phyloP scores from a whole-genome alignment of 257 asterid species.

The Jasminum sambac region DNA sequence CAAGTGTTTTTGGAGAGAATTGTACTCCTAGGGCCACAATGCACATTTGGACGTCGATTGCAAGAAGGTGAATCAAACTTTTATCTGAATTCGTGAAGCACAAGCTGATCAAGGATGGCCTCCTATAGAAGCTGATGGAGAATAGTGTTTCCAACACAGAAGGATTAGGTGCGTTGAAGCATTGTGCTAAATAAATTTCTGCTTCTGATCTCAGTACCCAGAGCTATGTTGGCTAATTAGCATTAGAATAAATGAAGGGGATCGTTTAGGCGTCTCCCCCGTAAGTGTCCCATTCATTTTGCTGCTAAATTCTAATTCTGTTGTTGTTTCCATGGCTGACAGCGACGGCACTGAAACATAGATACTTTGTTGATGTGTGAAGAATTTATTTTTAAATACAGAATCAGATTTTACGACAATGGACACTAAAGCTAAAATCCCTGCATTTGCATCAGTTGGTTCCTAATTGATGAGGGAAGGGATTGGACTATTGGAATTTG shows the following conservation, averaged over 20 bases:
- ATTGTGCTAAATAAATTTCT: not conserved
- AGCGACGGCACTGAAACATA: not conserved
- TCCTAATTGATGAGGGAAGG: not conserved
- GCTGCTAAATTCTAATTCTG: not conserved
- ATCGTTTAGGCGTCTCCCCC: too few species aligned
- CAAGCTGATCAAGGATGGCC: constrained; percentile 91
- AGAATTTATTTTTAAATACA: not conserved
- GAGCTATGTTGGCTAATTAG: not conserved
- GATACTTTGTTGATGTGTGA: not conserved
- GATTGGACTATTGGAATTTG: not conserved
- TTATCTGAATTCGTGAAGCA: constrained; percentile 71
- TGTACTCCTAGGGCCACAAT: constrained; percentile 95
- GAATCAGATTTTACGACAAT: too few species aligned
- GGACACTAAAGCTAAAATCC: too few species aligned
- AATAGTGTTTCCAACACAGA: constrained; percentile 29
- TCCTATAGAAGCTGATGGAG: constrained; percentile 38
- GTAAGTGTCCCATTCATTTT: not conserved
- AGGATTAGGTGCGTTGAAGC: not conserved
- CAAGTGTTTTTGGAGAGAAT: constrained; percentile 83
- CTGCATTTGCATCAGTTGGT: not conserved
- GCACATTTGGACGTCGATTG: constrained; percentile 88
- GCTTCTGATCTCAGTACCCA: not conserved
- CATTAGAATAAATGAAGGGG: not conserved
- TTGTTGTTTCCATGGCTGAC: not conserved
- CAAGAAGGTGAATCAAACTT: constrained; percentile 70